Evolutionary conservation across 139 green algal species (phyloP), one percentile per base, ranked within the genome.

Genomic region (Gonium pectorale): DNA sequence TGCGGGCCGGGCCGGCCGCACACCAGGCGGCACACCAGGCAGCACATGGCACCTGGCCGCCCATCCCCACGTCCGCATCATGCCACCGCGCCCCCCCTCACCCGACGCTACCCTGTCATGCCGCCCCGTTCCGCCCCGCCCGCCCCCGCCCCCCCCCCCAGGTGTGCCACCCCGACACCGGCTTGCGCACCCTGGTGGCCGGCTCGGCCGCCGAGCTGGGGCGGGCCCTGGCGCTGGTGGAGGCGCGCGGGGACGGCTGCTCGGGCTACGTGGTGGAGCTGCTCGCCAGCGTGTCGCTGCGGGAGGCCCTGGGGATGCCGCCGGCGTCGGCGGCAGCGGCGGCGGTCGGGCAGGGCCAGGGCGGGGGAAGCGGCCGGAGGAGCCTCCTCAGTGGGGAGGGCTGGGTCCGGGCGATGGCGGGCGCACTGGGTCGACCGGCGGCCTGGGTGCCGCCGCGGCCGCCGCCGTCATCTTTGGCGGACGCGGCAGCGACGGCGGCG

Each of bases 261-360:
- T 59, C 37, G 13, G 69, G 29, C 69, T 79, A 79, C 33, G 69
- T 64, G 13, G 49, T 67, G 33, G 49, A 67, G 71, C 71, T 67
- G 49, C 49, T 33, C 9, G 22, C 49, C 44, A 79, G 38, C 51
- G 8, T 79, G 21, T 66, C 71, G 13, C 44, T 78, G 46, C 44
- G 35, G 27, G 44, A 41, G 27, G 69, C 69, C 8, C 46, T 59
- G 69, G 15, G n/a, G n/a, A n/a, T n/a, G n/a, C n/a, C n/a, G n/a
- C n/a, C n/a, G n/a, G n/a, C n/a, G n/a, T n/a, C n/a, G n/a, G n/a
- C n/a, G n/a, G n/a, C n/a, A n/a, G n/a, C n/a, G n/a, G n/a, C n/a
- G n/a, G n/a, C n/a, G n/a, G n/a, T n/a, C n/a, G n/a, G n/a, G n/a
- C n/a, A n/a, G n/a, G n/a, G n/a, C n/a, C n/a, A n/a, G n/a, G n/a